Percentiles rank a stretch among this genome's conserved stretches.
phyloP scores from a whole-genome alignment of 345 rosid genomes.

The Gossypium stocksii region DNA sequence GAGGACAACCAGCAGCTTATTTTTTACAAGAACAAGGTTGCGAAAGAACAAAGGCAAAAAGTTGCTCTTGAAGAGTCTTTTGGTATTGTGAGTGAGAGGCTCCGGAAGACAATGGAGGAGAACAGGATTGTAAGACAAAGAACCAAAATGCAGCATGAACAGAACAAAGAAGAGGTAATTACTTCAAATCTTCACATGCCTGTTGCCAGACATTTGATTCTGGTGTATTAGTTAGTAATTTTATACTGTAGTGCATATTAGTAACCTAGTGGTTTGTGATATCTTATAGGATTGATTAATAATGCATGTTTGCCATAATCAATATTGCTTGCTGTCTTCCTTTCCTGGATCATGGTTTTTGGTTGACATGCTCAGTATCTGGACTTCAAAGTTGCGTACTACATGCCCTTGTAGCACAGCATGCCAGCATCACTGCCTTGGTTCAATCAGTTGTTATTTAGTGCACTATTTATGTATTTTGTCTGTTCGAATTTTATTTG shows the following conservation, averaged over 20 bases:
- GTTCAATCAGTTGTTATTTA: background rate
- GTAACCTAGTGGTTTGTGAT: conserved; percentile 2
- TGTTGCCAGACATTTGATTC: background rate
- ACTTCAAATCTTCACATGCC: background rate
- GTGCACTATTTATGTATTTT: background rate
- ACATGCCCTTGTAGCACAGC: background rate
- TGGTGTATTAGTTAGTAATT: background rate
- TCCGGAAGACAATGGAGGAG: conserved; percentile 58
- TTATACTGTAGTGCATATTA: background rate
- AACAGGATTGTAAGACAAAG: conserved; percentile 66
- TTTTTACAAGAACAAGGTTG: conserved; percentile 47
- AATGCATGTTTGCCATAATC: background rate
- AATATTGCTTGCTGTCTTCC: background rate
- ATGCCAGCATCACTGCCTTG: background rate
- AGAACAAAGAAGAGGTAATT: conserved; percentile 75
- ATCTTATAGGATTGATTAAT: background rate
- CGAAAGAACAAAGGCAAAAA: conserved; percentile 35
- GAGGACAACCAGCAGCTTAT: conserved; percentile 80
- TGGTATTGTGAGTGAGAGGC: conserved; percentile 51
- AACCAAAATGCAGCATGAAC: conserved; percentile 67
- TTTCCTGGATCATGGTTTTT: background rate
- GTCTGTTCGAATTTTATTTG: background rate
- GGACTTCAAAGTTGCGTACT: background rate
- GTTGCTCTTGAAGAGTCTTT: conserved; percentile 55
- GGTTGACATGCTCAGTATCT: background rate